Evolutionary conservation across 1,139 yeast genomes (phyloP).

Genomic region (Protomyces macrosporus): DNA sequence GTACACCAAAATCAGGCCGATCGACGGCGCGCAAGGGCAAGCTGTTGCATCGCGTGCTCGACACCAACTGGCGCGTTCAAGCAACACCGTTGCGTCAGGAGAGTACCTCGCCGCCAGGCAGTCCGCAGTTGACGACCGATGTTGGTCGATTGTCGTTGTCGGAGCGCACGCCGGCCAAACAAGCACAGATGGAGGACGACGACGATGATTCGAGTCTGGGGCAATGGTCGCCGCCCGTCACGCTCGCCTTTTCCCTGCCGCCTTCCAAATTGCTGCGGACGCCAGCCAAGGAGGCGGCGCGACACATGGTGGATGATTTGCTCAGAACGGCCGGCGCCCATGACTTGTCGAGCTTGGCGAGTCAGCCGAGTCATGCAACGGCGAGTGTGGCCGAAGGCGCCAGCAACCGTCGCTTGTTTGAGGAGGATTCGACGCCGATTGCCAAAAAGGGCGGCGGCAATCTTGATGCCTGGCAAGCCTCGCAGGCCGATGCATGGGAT

Average conservation of each 20-base stretch:
- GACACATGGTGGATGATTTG: slow-evolving; percentile 30
- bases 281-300: slow-evolving; percentile 23
- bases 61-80: slow-evolving; percentile 40
- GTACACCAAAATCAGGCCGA: slow-evolving; percentile 6
- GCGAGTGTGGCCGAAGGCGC: not conserved
- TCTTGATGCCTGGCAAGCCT: not conserved
- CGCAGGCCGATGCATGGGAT: not conserved
- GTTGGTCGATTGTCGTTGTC: slow-evolving; percentile 1
- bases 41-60: slow-evolving; percentile 40
- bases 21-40: slow-evolving; percentile 26
- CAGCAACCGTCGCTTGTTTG: not conserved
- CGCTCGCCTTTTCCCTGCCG: slow-evolving; percentile 24
- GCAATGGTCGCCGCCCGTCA: slow-evolving; percentile 27
- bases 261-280: slow-evolving; percentile 26
- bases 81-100: slow-evolving; percentile 36
- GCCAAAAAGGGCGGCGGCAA: not conserved
- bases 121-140: slow-evolving; percentile 11
- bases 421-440: not conserved
- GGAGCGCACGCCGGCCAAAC: not conserved
- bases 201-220: slow-evolving; percentile 32
- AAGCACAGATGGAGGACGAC: slow-evolving; percentile 27
- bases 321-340: slow-evolving; percentile 22
- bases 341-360: slow-evolving; percentile 13
- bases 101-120: slow-evolving; percentile 13
- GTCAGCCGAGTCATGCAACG: slow-evolving; percentile 5